Base-by-base conservation (phyloP, 345 rosid genomes). In the Streptanthus diversifolius region DNA sequence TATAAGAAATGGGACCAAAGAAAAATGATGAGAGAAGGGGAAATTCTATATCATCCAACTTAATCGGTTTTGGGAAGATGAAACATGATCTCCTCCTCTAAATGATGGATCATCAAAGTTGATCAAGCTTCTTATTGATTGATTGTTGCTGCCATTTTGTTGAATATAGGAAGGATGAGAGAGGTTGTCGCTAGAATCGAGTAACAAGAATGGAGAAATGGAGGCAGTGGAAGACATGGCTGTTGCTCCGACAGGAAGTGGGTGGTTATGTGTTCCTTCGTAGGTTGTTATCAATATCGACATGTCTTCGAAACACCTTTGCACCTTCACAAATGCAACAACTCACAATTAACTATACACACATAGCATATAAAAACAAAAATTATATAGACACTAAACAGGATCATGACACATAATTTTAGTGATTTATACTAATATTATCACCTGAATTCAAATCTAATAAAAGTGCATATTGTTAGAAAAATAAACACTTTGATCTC, bases 231-330 rank as follows among this genome's bases (percentile, higher is more conserved):
- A 73, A 56, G 85, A 83, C 85, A 82, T 77, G 22, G 85, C 80
- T 62, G 85, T 80, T 58, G 85, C 85, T 62, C 75, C 76, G 11
- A 74, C 73, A 5, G 85, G 82, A 37, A 82, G 80, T 62, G 85
- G 82, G 18, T 82, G 85, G 76, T 82, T 80, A 35, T 82, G 85
- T 79, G 74, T 80, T 68, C 85, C 85, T 71, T 82, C 85, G 73
- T 82, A 82, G 3, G 85, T 82, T 60, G 83, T 82, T 59, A 79
- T 79, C 9, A 82, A 27, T 57, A 82, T 77, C 4, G 83, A 73
- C 83, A 73, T 82, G 64, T 82, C 85, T 47, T 82, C 81, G 17
- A 53, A 52, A 51, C 85, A 82, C 35, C 85, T 74, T 77, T 82
- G 85, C 59, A 82, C 82, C 82, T 81, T 75, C 65, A 62, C 33